These are phyloP conservation scores for Silene vulgaris DNA, from an alignment of 179 eudicot species.

Conservation along the genomic window DNA sequence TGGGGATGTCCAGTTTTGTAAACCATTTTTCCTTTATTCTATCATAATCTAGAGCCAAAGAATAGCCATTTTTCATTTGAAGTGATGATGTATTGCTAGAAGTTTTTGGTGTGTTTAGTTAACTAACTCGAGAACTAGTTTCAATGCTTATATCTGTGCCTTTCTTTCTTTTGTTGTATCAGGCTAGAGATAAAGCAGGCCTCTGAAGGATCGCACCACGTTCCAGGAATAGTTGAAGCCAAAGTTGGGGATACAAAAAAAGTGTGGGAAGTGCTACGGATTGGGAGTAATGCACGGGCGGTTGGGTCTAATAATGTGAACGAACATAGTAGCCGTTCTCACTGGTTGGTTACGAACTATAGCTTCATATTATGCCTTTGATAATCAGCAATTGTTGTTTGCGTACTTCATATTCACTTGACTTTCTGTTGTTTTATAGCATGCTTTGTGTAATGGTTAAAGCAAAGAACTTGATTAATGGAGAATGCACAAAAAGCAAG, in stretches of 20 bases:
- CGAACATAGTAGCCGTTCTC: constrained; percentile 98
- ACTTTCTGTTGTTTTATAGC: constrained; percentile 23
- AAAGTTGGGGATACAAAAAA: constrained; percentile 63
- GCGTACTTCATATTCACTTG: background rate
- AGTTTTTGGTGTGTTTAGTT: background rate
- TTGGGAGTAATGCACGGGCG: constrained; percentile 86
- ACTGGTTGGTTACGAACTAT: constrained; percentile 45
- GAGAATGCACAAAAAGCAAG: constrained; percentile 92
- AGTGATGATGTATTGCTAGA: no score
- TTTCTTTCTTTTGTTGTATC: constrained; percentile 13
- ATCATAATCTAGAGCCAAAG: no score
- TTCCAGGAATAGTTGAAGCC: constrained; percentile 91
- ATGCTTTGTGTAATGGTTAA: constrained; percentile 39
- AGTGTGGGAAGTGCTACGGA: constrained; percentile 80
- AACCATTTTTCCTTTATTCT: no score
- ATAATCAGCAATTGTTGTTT: background rate
- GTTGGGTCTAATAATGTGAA: constrained; percentile 95
- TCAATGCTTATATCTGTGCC: background rate
- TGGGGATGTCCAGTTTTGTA: no score
- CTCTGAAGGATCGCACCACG: constrained; percentile 77
- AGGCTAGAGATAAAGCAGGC: constrained; percentile 90
- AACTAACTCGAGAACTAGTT: no score
- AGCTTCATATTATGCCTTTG: constrained; percentile 2
- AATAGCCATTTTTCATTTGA: no score
- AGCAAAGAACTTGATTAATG: constrained; percentile 70